Percentiles rank a stretch among this genome's conserved stretches.
These are phyloP conservation scores for Penstemon davidsonii DNA, from an alignment of 257 asterid species.

Conservation along the genomic window DNA sequence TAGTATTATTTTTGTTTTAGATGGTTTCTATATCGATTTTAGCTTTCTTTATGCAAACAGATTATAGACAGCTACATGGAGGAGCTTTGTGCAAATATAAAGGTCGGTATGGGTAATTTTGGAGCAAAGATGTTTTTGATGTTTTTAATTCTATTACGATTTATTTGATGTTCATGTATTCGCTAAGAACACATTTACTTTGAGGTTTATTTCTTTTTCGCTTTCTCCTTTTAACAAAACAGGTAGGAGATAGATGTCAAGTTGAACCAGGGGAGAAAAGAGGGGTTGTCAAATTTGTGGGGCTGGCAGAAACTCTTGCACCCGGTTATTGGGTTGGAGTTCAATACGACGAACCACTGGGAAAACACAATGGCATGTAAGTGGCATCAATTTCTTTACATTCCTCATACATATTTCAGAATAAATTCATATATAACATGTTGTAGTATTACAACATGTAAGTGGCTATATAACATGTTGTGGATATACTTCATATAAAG, in stretches of 20 bases:
- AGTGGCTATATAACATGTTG: constrained; percentile 1
- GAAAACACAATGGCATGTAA: constrained; percentile 92
- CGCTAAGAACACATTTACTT: too few relatives aligned
- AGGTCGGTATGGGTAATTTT: constrained; percentile 42
- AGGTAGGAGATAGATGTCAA: constrained; percentile 94
- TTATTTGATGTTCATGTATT: too few relatives aligned
- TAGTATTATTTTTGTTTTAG: too few relatives aligned
- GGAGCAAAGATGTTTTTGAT: too few relatives aligned
- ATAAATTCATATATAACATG: background rate
- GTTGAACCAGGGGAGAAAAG: constrained; percentile 91
- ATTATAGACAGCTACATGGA: constrained; percentile 69
- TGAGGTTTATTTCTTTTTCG: constrained; percentile 11
- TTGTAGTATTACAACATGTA: too few relatives aligned
- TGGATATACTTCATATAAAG: background rate
- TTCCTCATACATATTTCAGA: background rate
- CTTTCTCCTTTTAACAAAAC: constrained; percentile 20
- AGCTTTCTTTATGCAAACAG: constrained; percentile 40
- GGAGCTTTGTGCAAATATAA: constrained; percentile 70
- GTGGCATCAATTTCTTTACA: constrained; percentile 32
- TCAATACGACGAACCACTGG: constrained; percentile 89
- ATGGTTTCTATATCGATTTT: background rate
- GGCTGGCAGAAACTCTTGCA: constrained; percentile 79
- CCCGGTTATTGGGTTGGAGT: constrained; percentile 96
- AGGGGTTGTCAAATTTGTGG: constrained; percentile 81
- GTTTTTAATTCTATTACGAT: too few relatives aligned